Evolutionary conservation across 352 stramenopile genomes (phyloP).

Genomic region (Globisporangium cystogenes): DNA sequence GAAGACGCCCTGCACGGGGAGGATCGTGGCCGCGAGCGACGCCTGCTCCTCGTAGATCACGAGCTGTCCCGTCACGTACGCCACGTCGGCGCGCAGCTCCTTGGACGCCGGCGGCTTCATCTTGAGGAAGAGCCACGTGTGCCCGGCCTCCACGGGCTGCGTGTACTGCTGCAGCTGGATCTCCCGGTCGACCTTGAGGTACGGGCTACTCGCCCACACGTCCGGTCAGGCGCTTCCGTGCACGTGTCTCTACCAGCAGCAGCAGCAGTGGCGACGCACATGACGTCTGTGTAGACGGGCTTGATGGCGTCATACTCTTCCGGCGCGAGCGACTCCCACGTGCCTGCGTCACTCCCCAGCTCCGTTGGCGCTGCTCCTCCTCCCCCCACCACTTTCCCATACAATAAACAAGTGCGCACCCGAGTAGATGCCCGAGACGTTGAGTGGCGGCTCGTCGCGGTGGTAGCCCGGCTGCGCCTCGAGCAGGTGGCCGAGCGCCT

Average conservation of each 20-base stretch:
- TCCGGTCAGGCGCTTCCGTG: no score
- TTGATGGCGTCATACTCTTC: conserved; percentile 59
- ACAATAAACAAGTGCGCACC: no score
- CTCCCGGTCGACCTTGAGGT: conserved; percentile 63
- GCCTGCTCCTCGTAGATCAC: conserved; percentile 82
- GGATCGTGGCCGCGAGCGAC: conserved; percentile 69
- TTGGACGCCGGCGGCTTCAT: conserved; percentile 71
- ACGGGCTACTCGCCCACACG: no score
- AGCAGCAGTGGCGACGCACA: conserved; percentile 28
- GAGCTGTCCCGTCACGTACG: conserved; percentile 75
- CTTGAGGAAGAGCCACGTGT: conserved; percentile 79
- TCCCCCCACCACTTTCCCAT: no score
- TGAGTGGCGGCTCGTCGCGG: conserved; percentile 31
- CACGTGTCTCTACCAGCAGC: no score
- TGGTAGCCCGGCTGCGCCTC: conserved; percentile 41
- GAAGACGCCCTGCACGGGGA: conserved; percentile 82
- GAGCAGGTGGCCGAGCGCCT: conserved; percentile 46
- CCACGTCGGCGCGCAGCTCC: conserved; percentile 58
- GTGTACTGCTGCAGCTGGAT: conserved; percentile 78
- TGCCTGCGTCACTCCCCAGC: no score
- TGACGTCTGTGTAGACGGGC: conserved; percentile 56
- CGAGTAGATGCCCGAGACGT: conserved; percentile 79
- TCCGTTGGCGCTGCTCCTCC: no score
- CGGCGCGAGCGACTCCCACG: conserved; percentile 48
- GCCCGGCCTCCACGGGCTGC: conserved; percentile 58